Conservation (phyloP, 208 protist species). For the Leishmania major region DNA sequence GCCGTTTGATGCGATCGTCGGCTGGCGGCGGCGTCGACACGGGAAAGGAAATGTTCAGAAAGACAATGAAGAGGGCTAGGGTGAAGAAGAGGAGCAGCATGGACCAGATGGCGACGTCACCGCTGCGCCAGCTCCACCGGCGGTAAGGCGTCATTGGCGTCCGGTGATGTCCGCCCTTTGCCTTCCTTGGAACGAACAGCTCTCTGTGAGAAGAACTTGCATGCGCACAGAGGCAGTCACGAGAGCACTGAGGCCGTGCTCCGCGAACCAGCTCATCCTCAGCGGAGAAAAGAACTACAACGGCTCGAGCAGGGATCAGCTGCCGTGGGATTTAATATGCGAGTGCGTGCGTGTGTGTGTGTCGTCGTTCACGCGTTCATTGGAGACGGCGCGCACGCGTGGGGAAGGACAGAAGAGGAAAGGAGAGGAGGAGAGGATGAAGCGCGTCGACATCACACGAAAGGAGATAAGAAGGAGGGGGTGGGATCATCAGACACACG, state of each 20-base stretch:
- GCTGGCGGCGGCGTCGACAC: background rate
- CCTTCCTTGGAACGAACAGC: background rate
- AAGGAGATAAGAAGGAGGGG: background rate
- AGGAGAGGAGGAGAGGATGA: too few relatives aligned
- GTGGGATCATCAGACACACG: background rate
- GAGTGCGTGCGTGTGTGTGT: background rate
- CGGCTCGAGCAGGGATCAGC: background rate
- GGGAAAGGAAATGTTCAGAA: conserved; percentile 25
- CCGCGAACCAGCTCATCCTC: background rate
- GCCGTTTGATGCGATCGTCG: conserved; percentile 8
- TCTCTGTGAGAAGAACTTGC: background rate
- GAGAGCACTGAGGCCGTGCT: background rate
- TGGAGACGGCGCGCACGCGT: background rate
- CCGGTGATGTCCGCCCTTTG: too few relatives aligned
- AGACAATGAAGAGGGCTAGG: conserved; percentile 29
- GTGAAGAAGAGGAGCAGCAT: conserved; percentile 39
- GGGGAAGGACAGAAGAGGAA: background rate
- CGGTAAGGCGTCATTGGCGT: conserved; percentile 12
- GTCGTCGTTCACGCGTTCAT: background rate
- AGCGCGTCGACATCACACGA: background rate
- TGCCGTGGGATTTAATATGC: background rate
- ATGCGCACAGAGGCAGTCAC: background rate
- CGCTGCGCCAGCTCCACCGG: conserved; percentile 26
- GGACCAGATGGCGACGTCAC: conserved; percentile 38
- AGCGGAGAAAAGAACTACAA: background rate